Evolutionary conservation across 768 basidiomycete genomes (phyloP).

Genomic region (Rhodosporidiobolus sp.): DNA sequence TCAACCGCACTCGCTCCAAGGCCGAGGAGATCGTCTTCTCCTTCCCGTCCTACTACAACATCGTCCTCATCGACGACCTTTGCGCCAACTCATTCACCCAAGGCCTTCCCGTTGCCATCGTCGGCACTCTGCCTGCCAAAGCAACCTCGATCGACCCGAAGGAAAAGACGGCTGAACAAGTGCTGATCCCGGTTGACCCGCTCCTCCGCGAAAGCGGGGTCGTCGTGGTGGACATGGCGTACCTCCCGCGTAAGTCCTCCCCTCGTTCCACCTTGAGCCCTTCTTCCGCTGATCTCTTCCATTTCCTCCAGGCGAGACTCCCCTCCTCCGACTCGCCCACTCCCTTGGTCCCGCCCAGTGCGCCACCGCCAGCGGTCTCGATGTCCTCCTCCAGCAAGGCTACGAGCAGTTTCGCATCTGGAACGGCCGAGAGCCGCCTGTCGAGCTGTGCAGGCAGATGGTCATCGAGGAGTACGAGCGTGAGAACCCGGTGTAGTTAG

Average conservation of each 20-base stretch:
- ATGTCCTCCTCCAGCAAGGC: slow-evolving; percentile 81
- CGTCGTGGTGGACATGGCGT: slow-evolving; percentile 87
- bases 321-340: slow-evolving; percentile 60
- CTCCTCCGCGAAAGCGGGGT: slow-evolving; percentile 60
- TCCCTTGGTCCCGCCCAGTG: slow-evolving; percentile 59
- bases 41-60: slow-evolving; percentile 62
- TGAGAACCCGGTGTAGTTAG: not conserved
- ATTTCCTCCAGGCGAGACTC: slow-evolving; percentile 58
- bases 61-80: slow-evolving; percentile 62
- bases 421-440: slow-evolving; percentile 23
- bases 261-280: not conserved
- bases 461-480: slow-evolving; percentile 22
- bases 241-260: slow-evolving; percentile 59
- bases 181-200: slow-evolving; percentile 55
- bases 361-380: slow-evolving; percentile 68
- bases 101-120: slow-evolving; percentile 64
- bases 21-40: slow-evolving; percentile 63
- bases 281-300: not conserved
- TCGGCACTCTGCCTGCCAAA: slow-evolving; percentile 79
- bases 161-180: slow-evolving; percentile 39
- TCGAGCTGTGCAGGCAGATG: slow-evolving; percentile 4
- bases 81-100: not conserved
- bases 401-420: slow-evolving; percentile 64
- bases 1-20: slow-evolving; percentile 72
- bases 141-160: slow-evolving; percentile 52